These are phyloP conservation scores for Ganoderma meredithae DNA, from an alignment of 1,284 basidiomycete species.

Conservation along the genomic window DNA sequence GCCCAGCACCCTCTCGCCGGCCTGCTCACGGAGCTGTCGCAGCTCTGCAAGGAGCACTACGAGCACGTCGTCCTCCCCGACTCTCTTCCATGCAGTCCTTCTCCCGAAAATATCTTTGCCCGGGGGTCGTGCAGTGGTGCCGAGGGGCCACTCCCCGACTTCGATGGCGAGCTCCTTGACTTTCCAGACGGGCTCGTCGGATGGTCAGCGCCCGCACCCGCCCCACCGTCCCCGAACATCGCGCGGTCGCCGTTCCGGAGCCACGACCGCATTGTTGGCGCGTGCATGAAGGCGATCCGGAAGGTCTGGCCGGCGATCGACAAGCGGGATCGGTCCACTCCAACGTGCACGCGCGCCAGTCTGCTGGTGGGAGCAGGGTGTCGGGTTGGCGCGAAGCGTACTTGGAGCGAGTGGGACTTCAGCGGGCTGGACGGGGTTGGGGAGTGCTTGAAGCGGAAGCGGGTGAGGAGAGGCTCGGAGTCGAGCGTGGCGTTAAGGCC, in stretches of 20 bases:
- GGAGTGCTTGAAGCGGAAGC: neutral
- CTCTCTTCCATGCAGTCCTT: neutral
- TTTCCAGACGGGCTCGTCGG: neutral
- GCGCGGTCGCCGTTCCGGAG: neutral
- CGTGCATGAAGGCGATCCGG: slow-evolving; percentile 8
- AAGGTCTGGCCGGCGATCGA: slow-evolving; percentile 12
- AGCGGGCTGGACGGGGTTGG: neutral
- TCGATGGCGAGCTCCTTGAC: neutral
- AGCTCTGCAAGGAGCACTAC: slow-evolving; percentile 4
- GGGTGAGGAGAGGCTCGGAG: neutral
- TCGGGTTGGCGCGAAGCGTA: neutral
- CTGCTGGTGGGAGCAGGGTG: neutral
- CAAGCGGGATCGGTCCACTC: neutral
- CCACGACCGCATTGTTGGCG: slow-evolving; percentile 5
- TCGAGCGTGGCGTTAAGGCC: neutral
- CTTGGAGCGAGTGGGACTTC: neutral
- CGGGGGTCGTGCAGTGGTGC: neutral
- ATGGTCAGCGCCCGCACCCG: neutral
- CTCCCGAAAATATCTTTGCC: neutral
- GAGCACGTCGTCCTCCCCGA: neutral
- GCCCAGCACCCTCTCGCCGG: neutral
- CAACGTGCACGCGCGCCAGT: neutral
- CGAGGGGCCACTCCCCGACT: neutral
- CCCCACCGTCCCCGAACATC: neutral
- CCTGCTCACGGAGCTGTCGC: slow-evolving; percentile 5